Conservation (phyloP, 2,329 filamentous ascomycete genomes). For the Xylaria sp. region DNA sequence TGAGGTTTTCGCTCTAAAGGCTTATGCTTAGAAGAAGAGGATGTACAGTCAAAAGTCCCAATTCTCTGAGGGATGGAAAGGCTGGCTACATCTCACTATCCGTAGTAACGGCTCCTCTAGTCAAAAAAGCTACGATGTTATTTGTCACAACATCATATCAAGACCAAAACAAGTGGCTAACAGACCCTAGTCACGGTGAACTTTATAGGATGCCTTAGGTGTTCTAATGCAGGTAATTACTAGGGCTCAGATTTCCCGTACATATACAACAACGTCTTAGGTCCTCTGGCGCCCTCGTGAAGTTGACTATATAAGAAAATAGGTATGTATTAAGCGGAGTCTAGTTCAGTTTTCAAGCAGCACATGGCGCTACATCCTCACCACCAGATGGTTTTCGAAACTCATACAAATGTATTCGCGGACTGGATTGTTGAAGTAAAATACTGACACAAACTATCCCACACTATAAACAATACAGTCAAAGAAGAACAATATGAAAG, state of each 20-base stretch:
- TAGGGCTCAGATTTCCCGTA: not conserved
- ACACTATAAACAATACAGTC: not conserved
- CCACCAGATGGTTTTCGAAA: not conserved
- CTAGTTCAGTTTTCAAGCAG: not conserved
- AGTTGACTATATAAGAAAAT: not conserved
- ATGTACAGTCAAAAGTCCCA: not conserved
- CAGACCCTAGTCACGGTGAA: not conserved
- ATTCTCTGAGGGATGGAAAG: not conserved
- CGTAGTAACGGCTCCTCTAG: not conserved
- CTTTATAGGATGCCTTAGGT: not conserved
- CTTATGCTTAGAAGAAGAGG: constrained; percentile 1
- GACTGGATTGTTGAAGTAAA: not conserved
- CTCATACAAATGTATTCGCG: not conserved
- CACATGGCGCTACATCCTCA: too few species aligned
- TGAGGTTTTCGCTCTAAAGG: not conserved
- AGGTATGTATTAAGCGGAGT: not conserved
- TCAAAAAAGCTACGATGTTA: not conserved
- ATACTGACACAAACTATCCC: not conserved
- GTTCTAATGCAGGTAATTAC: not conserved
- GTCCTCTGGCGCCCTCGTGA: not conserved
- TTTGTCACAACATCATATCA: not conserved
- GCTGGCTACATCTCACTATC: not conserved
- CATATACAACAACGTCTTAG: not conserved
- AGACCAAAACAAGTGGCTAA: not conserved
- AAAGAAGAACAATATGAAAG: not conserved